Evolutionary conservation across 2,329 filamentous ascomycete genomes (phyloP).

Genomic region (Neofusicoccum sp.): DNA sequence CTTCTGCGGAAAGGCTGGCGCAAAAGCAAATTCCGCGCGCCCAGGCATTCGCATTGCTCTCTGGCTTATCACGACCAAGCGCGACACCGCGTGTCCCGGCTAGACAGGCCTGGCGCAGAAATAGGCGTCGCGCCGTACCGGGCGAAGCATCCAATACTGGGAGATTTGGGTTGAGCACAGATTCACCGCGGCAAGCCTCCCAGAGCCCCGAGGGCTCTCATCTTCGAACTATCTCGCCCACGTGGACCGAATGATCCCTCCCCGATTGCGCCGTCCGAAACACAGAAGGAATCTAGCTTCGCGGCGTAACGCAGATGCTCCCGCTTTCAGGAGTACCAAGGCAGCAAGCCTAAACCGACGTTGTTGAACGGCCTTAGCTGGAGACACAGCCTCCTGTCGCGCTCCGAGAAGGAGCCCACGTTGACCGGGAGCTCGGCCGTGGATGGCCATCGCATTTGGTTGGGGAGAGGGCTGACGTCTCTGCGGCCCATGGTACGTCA

Average conservation of each 20-base stretch:
- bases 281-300: neutral
- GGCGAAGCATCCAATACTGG: neutral
- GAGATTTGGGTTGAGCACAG: constrained; percentile 10
- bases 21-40: neutral
- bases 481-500: neutral
- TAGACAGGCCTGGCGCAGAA: neutral
- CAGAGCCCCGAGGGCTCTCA: neutral
- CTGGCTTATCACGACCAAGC: neutral
- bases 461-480: neutral
- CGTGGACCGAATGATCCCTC: constrained; percentile 1
- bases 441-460: neutral
- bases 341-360: neutral
- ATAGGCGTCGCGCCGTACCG: neutral
- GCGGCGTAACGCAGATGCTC: neutral
- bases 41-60: neutral
- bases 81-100: neutral
- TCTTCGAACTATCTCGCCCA: neutral
- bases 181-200: neutral
- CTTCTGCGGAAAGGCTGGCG: neutral
- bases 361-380: neutral
- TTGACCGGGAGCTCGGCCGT: neutral
- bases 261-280: neutral
- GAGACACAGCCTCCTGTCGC: constrained; percentile 2
- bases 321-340: neutral
- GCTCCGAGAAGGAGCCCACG: neutral